Conservation (phyloP, 495 filamentous ascomycete species). For the Usnea hakonensis region DNA sequence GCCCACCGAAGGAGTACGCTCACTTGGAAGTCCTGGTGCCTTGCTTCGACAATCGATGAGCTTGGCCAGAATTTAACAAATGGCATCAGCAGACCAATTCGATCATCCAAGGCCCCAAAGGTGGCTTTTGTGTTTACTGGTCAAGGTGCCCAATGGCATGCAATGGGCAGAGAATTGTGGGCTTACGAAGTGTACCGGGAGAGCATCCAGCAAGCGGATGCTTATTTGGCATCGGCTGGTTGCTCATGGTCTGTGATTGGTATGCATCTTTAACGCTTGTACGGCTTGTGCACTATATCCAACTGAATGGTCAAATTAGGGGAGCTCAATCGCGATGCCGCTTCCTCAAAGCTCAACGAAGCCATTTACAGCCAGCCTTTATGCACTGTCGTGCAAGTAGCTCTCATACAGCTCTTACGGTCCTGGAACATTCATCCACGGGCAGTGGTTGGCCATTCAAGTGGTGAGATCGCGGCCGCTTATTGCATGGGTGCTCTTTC, state of each 20-base stretch:
- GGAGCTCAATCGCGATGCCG: neutral
- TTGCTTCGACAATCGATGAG: neutral
- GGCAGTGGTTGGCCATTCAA: slow-evolving; percentile 23
- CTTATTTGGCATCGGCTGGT: neutral
- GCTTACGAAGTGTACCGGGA: slow-evolving; percentile 19
- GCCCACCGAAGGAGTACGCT: slow-evolving; percentile 1
- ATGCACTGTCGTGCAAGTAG: slow-evolving; percentile 29
- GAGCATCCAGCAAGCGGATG: slow-evolving; percentile 23
- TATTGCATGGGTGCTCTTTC: slow-evolving; percentile 20
- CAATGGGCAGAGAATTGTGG: slow-evolving; percentile 24
- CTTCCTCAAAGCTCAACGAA: neutral
- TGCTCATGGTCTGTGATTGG: slow-evolving; percentile 12
- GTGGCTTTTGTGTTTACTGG: slow-evolving; percentile 35
- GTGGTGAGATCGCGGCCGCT: slow-evolving; percentile 26
- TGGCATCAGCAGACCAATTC: neutral
- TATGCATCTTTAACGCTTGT: neutral
- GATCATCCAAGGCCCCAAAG: neutral
- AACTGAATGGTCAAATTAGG: neutral
- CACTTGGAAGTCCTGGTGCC: neutral
- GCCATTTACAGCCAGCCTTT: slow-evolving; percentile 22
- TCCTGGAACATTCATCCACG: slow-evolving; percentile 21
- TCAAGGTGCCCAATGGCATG: slow-evolving; percentile 39
- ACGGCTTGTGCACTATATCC: neutral
- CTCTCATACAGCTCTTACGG: slow-evolving; percentile 24
- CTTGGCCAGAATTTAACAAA: neutral